Conservation (phyloP, 306 rosid species). For the Luffa acutangula region DNA sequence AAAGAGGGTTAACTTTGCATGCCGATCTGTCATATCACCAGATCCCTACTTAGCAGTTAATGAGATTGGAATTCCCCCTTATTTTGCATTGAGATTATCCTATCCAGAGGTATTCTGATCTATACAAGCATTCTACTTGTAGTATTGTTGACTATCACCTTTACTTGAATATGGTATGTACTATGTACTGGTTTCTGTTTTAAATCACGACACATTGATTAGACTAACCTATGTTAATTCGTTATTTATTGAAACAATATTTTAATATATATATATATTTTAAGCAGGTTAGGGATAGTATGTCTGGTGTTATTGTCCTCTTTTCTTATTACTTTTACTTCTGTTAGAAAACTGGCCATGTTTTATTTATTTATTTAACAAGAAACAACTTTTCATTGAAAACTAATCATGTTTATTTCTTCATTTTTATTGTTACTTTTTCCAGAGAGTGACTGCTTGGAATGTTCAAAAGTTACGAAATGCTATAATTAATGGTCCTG, state of each 20-base stretch:
- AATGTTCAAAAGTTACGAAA: constrained; percentile 58
- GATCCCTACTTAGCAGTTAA: constrained; percentile 96
- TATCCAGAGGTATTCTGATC: constrained; percentile 75
- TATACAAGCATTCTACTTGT: neutral
- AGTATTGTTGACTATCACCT: neutral
- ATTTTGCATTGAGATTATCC: constrained; percentile 71
- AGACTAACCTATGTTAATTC: neutral
- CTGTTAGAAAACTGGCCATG: neutral
- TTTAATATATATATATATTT: no score
- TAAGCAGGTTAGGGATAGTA: no score
- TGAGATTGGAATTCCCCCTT: constrained; percentile 96
- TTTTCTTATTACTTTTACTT: no score
- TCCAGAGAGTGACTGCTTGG: constrained; percentile 87
- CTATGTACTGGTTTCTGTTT: neutral
- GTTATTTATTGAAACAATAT: no score
- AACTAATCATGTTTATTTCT: constrained; percentile 7
- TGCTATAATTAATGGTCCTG: constrained; percentile 68
- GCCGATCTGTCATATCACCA: constrained; percentile 97
- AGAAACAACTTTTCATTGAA: neutral
- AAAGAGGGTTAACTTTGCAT: constrained; percentile 91
- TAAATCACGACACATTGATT: neutral
- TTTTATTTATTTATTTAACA: no score
- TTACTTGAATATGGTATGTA: neutral
- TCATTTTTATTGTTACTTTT: constrained; percentile 6
- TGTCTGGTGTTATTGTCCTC: no score